Percentiles rank a stretch among this genome's conserved stretches.
These are phyloP conservation scores for Begonia loranthoides DNA, from an alignment of 306 rosid species.

Conservation along the genomic window DNA sequence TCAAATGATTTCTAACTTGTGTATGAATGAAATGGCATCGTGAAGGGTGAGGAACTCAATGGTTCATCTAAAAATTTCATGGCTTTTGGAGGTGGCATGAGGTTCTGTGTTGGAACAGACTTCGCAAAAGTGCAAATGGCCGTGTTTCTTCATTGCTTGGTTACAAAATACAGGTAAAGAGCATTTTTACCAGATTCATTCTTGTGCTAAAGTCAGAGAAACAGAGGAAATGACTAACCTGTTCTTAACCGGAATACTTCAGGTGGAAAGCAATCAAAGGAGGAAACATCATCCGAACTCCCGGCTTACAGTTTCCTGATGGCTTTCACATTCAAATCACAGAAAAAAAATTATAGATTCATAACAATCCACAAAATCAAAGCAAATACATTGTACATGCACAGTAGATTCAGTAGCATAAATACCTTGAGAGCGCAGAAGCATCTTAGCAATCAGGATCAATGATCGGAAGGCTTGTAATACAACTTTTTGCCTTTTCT, in stretches of 20 bases:
- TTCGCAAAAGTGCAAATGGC: conserved; percentile 95
- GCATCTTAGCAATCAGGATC: not conserved
- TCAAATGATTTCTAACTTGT: not conserved
- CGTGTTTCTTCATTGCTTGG: conserved; percentile 74
- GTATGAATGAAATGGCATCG: conserved; percentile 6
- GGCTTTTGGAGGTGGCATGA: conserved; percentile 99
- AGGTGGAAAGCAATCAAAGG: conserved; percentile 24
- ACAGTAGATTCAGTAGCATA: not conserved
- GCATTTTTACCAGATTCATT: not conserved
- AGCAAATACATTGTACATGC: not conserved
- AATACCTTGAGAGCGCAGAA: not conserved
- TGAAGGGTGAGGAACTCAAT: conserved; percentile 48
- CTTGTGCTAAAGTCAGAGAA: not conserved
- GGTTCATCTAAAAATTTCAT: conserved; percentile 73
- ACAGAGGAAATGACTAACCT: conserved; percentile 7
- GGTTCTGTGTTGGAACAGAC: conserved; percentile 96
- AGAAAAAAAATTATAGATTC: not conserved
- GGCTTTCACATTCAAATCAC: conserved; percentile 52
- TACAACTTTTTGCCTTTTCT: too few species aligned
- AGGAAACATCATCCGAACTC: conserved; percentile 22
- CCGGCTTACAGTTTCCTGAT: conserved; percentile 65
- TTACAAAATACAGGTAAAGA: conserved; percentile 69
- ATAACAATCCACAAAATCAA: not conserved
- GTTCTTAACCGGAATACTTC: conserved; percentile 13
- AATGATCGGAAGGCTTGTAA: not conserved